Conservation (phyloP, 768 basidiomycete species). For the Termitomyces sp. region DNA sequence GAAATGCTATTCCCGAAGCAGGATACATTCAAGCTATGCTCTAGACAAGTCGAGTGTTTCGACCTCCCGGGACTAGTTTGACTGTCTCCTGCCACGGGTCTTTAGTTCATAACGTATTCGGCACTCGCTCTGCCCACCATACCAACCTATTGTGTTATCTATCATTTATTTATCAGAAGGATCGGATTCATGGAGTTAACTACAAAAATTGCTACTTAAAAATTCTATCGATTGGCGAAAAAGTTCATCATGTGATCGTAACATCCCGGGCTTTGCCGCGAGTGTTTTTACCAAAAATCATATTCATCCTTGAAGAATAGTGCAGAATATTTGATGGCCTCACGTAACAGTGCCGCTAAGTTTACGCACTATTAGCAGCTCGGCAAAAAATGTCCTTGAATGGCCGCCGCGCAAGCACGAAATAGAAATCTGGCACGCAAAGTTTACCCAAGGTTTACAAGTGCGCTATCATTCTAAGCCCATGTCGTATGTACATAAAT, state of each 20-base stretch:
- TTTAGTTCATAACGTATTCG: not conserved
- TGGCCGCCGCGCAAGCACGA: not conserved
- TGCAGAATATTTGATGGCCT: not conserved
- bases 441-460: not conserved
- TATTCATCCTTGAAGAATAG: too few relatives aligned
- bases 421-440: not conserved
- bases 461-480: not conserved
- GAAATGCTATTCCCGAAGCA: constrained; percentile 30
- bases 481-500: not conserved
- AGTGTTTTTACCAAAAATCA: not conserved
- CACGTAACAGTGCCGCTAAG: too few relatives aligned
- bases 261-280: too few relatives aligned
- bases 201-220: not conserved
- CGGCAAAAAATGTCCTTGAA: not conserved
- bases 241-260: not conserved
- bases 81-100: not conserved
- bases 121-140: not conserved
- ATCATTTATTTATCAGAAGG: not conserved
- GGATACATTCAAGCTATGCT: constrained; percentile 38
- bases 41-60: constrained; percentile 16
- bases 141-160: not conserved
- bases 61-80: not conserved
- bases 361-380: not conserved
- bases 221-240: not conserved
- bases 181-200: not conserved